Base-by-base conservation (phyloP, 2,329 filamentous ascomycete species). In the Amesomyces nigricolor region DNA sequence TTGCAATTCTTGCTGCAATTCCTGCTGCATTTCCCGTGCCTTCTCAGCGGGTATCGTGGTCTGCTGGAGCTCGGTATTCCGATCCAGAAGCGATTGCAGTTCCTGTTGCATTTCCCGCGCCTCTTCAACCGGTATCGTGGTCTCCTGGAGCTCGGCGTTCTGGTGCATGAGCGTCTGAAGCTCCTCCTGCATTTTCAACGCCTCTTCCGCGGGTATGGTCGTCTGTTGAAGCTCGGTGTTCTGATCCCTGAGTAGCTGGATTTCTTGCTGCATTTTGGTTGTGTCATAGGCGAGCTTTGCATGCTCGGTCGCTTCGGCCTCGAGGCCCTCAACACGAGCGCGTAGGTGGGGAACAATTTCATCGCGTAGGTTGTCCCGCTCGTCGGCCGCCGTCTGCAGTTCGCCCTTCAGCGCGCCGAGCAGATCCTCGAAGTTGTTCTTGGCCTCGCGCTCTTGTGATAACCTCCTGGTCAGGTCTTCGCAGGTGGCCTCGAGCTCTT, bases 361-460 rank as follows among this genome's bases (percentile, higher is more conserved):
- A 60, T 97, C 91, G 29, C 89, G 86, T 14, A 97, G 80, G 64
- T 95, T 92, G 70, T 99, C 94, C 51, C 91, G 84, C 72, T 99
- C 91, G 63, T 94, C 91, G 58, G 88, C 82, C 51, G 91, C 83
- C 62, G 84, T 87, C 65, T 91, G 82, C 13, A 97, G 77, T 68
- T 99, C 91, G 22, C 84, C 81, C 63, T 88, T 87, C 63, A 97
- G 84, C 5, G 89, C 92, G 6, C 85, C 83, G 44, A 97, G 78
- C 43, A 99, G 79, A 68, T 96, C 91, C 72, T 97, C 91, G 64
- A 97, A 95, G 69, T 95, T 96, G 66, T 89, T 86, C 70, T 95
- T 96, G 64, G 88, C 84, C 68, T 89, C 82, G 54, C 88, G 82
- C 72, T 99, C 94, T 67, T 97, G 91, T 0, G 82, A 78, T 44